These are phyloP conservation scores for Oropetium thomaeum DNA, from an alignment of 176 grass and related monocot genomes.

Conservation along the genomic window DNA sequence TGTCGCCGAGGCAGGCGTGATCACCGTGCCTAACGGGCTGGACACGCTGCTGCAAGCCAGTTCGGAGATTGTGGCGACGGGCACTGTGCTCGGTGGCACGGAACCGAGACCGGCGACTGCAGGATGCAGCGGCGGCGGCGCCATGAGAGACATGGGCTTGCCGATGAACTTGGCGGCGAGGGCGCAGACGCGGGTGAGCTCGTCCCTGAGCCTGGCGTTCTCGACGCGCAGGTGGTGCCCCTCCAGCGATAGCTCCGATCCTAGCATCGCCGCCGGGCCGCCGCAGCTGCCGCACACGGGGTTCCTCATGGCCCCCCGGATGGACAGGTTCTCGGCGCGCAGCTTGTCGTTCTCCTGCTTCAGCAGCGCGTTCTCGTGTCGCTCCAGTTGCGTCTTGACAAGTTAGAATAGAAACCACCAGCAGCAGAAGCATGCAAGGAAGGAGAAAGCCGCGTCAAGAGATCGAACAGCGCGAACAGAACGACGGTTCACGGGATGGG, in stretches of 20 bases:
- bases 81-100: slow-evolving; percentile 2
- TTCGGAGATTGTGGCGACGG: slow-evolving; percentile 40
- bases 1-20: slow-evolving; percentile 32
- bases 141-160: slow-evolving; percentile 44
- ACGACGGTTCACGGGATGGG: too few relatives aligned
- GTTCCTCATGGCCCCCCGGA: slow-evolving; percentile 52
- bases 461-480: background rate
- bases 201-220: slow-evolving; percentile 77
- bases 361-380: slow-evolving; percentile 68
- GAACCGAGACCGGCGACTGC: slow-evolving; percentile 38
- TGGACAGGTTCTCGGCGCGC: slow-evolving; percentile 66
- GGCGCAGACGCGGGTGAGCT: slow-evolving; percentile 65
- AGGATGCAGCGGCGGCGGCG: slow-evolving; percentile 2
- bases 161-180: slow-evolving; percentile 60
- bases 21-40: slow-evolving; percentile 44
- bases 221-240: slow-evolving; percentile 70
- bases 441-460: background rate
- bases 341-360: slow-evolving; percentile 79
- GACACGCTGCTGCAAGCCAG: slow-evolving; percentile 34
- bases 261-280: slow-evolving; percentile 33
- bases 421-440: slow-evolving; percentile 11
- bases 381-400: slow-evolving; percentile 56
- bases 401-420: background rate
- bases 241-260: slow-evolving; percentile 51
- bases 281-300: slow-evolving; percentile 59